Percentiles rank a stretch among this genome's conserved stretches.
Conservation (phyloP, 2,329 filamentous ascomycete genomes). For the Aspergillus chevalieri region DNA sequence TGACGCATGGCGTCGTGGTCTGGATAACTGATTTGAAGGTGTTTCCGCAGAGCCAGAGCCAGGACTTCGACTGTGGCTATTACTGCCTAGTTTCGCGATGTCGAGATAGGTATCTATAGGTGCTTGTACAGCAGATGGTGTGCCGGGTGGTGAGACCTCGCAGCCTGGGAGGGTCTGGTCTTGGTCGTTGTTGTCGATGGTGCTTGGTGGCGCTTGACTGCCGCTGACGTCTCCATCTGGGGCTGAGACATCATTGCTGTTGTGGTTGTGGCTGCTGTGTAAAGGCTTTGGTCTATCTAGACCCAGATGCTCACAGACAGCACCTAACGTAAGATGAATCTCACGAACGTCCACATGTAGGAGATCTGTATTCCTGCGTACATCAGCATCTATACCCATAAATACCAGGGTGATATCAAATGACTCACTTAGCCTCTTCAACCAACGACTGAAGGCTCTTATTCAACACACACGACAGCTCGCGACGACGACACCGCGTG, state of each 20-base stretch:
- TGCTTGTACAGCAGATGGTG: constrained; percentile 29
- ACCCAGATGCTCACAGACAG: constrained; percentile 30
- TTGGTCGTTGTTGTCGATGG: constrained; percentile 15
- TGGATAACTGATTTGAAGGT: constrained; percentile 19
- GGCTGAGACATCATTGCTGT: background rate
- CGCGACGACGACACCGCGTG: constrained; percentile 41
- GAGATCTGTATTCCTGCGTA: constrained; percentile 26
- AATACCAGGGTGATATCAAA: background rate
- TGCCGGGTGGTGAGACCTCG: constrained; percentile 30
- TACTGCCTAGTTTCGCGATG: constrained; percentile 28
- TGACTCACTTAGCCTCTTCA: constrained; percentile 35
- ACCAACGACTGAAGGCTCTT: constrained; percentile 42
- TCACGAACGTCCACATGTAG: constrained; percentile 25
- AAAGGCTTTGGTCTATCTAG: constrained; percentile 19
- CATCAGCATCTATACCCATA: background rate
- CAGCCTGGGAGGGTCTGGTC: constrained; percentile 22
- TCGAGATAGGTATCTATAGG: constrained; percentile 33
- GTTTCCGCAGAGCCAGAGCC: constrained; percentile 20
- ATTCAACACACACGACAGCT: constrained; percentile 43
- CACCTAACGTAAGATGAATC: constrained; percentile 22
- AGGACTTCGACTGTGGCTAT: background rate
- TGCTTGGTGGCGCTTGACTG: constrained; percentile 1
- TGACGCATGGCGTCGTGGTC: constrained; percentile 7
- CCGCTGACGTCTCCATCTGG: background rate
- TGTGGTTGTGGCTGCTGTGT: constrained; percentile 1